Base-by-base conservation (phyloP, 208 protist genomes). In the Wallacemonas sp. region DNA sequence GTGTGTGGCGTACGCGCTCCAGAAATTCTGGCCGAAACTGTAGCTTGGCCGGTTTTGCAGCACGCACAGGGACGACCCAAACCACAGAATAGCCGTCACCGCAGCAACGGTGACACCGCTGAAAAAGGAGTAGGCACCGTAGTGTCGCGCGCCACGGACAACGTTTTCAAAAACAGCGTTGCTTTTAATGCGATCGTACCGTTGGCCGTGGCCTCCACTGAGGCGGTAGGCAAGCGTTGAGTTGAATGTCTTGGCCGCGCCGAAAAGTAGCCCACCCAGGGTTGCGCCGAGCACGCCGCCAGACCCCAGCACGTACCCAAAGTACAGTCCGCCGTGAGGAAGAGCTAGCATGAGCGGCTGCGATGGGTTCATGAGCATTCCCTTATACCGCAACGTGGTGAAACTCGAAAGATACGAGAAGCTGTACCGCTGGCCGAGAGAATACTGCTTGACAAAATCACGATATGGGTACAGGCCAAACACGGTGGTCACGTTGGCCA, bases 381-480 rank as follows among this genome's bases (percentile, higher is more conserved):
- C 91, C 11, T 75, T 80, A 69, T 94, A 97, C 4, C 91, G 88
- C 22, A 67, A 74, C 32, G 77, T 42, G 41, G 52, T 77, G 65
- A 84, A 93, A 25, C 86, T 64, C 29, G 85, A 63, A 23, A 78
- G 28, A 31, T 81, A 59, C n/a, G 52, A n/a, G 32, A 59, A 59
- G 32, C 52, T 39, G 31, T 41, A 59, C 7, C 52, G 52, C 32
- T 59, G 52, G 7, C 61, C 32, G 38, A 79, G 26, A 33, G 74
- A 65, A 49, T 89, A 86, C 0, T 68, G 32, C 57, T 97, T 97
- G 4, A 83, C 80, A 26, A 87, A 90, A 65, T 97, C 91, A 14
- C 91, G 77, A 65, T 94, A 97, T 4, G 91, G 91, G 48, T 94
- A 97, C 5, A 94, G 69, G 20, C 74, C 64, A 44, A 94, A 86